Evolutionary conservation across 2,329 filamentous ascomycete species (phyloP), one percentile per base, ranked within the genome.

Genomic region (Aspergillus sp.): DNA sequence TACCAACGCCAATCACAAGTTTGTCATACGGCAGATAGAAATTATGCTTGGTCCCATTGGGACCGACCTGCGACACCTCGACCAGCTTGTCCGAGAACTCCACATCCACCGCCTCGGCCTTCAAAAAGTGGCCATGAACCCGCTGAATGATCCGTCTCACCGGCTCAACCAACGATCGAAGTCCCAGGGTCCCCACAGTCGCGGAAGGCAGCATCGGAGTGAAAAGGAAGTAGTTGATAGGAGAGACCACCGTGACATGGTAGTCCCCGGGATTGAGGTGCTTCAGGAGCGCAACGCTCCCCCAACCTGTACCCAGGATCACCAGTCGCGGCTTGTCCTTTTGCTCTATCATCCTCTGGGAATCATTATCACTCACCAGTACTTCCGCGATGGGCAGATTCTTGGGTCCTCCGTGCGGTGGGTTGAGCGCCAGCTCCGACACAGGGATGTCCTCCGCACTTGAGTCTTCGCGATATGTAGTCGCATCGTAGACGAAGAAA

Each of bases 21-120:
- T 98, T 98, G 66, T 98, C 94, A 64, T 98, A 98, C 0, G 93
- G 93, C 1, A 98, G 78, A 64, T 98, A 98, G 71, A 97, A 98
- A 36, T 81, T 76, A 47, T 81, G 75, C 58, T 85, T 81, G n/a
- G 86, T 74, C 4, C 93, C 93, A 49, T 75, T 68, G 3, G 79
- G 68, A 55, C 89, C 85, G 2, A 75, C 63, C 55, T 94, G 86
- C 0, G 85, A 83, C 1, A 95, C 79, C 65, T 98, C 93, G 5
- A 98, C 82, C 47, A 98, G 73, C 64, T 94, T 94, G 59, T 90
- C 79, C 0, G 86, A 88, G 63, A 97, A 96, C 46, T 95, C 88
- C 27, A 98, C 82, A 62, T 94, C 85, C 56, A 93, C 85, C 6
- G 93, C 93, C 54, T 77, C 79, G 12, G 88, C 93, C 55, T 89